These are phyloP conservation scores for Oryza longistaminata DNA, from an alignment of 176 grass and related monocot species.

Conservation along the genomic window DNA sequence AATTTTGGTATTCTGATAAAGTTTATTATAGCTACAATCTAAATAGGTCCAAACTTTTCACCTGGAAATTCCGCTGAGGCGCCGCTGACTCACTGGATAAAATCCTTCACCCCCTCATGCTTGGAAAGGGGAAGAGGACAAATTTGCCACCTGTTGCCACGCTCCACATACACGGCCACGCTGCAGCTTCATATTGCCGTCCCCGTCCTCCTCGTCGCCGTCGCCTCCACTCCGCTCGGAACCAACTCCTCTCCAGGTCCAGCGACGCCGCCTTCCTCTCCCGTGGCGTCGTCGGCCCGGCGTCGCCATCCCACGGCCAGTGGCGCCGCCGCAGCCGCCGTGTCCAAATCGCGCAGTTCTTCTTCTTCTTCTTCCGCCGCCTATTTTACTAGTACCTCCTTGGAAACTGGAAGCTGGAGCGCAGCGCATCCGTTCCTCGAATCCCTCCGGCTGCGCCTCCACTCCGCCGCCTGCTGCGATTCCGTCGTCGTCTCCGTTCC, in stretches of 20 bases:
- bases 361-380: not conserved
- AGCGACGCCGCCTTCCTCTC: not conserved
- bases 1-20: too few relatives aligned
- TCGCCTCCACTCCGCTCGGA: too few relatives aligned
- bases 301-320: constrained; percentile 25
- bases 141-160: not conserved
- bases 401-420: not conserved
- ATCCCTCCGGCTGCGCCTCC: not conserved
- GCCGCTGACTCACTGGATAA: not conserved
- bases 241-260: too few relatives aligned
- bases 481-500: not conserved
- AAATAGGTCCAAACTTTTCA: not conserved
- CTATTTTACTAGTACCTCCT: not conserved
- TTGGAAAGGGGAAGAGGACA: not conserved
- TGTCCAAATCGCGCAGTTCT: not conserved
- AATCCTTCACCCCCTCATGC: not conserved
- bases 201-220: too few relatives aligned
- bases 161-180: not conserved
- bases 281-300: not conserved
- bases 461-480: not conserved
- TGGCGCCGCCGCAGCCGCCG: not conserved
- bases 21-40: too few relatives aligned
- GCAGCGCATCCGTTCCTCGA: not conserved
- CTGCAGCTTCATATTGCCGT: too few relatives aligned
- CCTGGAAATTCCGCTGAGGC: too few relatives aligned